Percentiles rank a stretch among this genome's conserved stretches.
Evolutionary conservation across 768 basidiomycete species (phyloP).

Genomic region (Russula griseocarnosa): DNA sequence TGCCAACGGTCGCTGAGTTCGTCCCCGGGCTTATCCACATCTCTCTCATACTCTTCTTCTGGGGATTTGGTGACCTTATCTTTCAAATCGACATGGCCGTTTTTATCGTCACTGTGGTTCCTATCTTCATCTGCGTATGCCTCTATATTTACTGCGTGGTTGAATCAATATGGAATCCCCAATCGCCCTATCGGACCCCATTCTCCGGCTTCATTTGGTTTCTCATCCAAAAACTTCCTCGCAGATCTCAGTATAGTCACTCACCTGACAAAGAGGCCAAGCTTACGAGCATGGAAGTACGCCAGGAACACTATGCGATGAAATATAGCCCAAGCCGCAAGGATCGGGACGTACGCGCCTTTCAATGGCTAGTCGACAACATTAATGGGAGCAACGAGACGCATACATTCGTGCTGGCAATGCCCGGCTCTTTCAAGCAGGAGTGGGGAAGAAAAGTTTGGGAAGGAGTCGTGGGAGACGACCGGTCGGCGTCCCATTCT

Average conservation of each 20-base stretch:
- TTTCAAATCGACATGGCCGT: conserved; percentile 30
- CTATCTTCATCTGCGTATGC: not conserved
- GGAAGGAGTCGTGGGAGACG: not conserved
- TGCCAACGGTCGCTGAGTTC: conserved; percentile 41
- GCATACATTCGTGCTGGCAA: conserved; percentile 7
- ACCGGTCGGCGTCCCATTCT: not conserved
- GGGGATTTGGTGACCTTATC: conserved; percentile 44
- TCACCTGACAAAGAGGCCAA: not conserved
- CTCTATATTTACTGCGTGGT: conserved; percentile 22
- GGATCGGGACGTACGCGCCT: conserved; percentile 1
- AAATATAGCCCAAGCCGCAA: not conserved
- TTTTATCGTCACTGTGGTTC: conserved; percentile 6
- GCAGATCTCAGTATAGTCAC: not conserved
- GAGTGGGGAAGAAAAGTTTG: conserved; percentile 14
- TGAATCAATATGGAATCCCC: conserved; percentile 2
- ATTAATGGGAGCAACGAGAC: conserved; percentile 5
- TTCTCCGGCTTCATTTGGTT: conserved; percentile 7
- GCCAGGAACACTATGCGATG: conserved; percentile 10
- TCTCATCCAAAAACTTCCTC: conserved; percentile 5
- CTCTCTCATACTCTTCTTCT: conserved; percentile 31
- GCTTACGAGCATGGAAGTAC: not conserved
- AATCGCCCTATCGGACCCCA: conserved; percentile 17
- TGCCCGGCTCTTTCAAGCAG: conserved; percentile 18
- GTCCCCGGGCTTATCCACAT: conserved; percentile 46
- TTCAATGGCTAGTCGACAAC: conserved; percentile 16